Evolutionary conservation across 768 basidiomycete genomes (phyloP), one percentile per base, ranked within the genome.

Genomic region (Collybia nuda): DNA sequence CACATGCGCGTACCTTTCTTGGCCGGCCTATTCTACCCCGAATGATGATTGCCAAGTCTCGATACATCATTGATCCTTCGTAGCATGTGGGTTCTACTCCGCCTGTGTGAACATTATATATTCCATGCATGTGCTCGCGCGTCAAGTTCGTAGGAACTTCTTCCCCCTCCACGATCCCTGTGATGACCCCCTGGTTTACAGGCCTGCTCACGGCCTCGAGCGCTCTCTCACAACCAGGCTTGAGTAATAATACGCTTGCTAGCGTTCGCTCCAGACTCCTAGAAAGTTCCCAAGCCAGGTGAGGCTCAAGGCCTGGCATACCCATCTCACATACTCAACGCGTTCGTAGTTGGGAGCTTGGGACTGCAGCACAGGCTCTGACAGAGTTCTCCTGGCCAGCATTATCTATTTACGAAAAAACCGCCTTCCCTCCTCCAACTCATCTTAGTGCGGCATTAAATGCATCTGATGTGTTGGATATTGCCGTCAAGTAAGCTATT

Each of bases 321-420:
- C n/a, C 23, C 12, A 23, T 32, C 36, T 18, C n/a, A 36, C 47
- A 6, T 17, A 4, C 22, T 39, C 28, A 40, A 44, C 28, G 37
- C 18, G 0, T 14, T n/a, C 6, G 17, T 26, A 84, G 81, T 54
- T 85, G 84, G 84, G 82, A 84, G 56, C 59, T 79, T 39, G 84
- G 84, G 6, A 78, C 75, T n/a, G 72, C 75, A 32, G 67, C 78
- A n/a, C 72, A 85, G 60, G 79, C 82, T 11, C 58, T 84, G 42
- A 73, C 75, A 12, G 84, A 85, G 59, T 63, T 76, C 24, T 69
- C 74, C 32, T 76, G 75, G 66, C 77, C 80, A 5, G 49, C 63
- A 6, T 61, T 82, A 32, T 77, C 82, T 18, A 77, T 81, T 15
- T 84, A 80, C 57, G 62, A 66, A 38, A 42, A 66, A n/a, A 61